Conservation (phyloP, 345 rosid species). For the Barbarea vulgaris region DNA sequence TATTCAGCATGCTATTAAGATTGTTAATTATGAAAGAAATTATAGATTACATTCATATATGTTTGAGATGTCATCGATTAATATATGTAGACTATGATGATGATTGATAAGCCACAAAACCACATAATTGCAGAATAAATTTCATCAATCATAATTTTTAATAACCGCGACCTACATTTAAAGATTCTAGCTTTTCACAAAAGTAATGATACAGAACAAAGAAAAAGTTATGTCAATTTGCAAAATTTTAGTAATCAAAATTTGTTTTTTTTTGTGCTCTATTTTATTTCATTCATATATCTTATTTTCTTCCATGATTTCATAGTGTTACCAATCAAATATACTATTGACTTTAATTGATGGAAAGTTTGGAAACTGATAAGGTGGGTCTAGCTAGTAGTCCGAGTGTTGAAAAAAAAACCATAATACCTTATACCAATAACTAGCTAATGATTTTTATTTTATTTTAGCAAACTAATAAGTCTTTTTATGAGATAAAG, state of each 20-base stretch:
- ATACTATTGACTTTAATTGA: constrained; percentile 10
- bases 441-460: neutral
- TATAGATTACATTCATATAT: neutral
- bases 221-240: neutral
- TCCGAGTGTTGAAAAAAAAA: constrained; percentile 7
- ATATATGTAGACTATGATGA: neutral
- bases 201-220: neutral
- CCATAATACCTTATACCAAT: constrained; percentile 1
- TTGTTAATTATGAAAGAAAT: constrained; percentile 1
- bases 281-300: neutral
- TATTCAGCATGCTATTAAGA: neutral
- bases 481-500: neutral
- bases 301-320: neutral
- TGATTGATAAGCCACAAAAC: neutral
- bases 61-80: constrained; percentile 9
- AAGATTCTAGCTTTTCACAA: neutral
- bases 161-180: neutral
- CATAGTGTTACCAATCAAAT: constrained; percentile 3
- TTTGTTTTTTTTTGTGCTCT: neutral
- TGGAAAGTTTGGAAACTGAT: constrained; percentile 14
- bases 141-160: neutral
- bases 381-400: constrained; percentile 11
- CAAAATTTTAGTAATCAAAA: neutral
- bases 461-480: neutral
- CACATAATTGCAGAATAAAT: neutral